Conservation (phyloP, 1,284 basidiomycete species). For the Pterulicium gracile region DNA sequence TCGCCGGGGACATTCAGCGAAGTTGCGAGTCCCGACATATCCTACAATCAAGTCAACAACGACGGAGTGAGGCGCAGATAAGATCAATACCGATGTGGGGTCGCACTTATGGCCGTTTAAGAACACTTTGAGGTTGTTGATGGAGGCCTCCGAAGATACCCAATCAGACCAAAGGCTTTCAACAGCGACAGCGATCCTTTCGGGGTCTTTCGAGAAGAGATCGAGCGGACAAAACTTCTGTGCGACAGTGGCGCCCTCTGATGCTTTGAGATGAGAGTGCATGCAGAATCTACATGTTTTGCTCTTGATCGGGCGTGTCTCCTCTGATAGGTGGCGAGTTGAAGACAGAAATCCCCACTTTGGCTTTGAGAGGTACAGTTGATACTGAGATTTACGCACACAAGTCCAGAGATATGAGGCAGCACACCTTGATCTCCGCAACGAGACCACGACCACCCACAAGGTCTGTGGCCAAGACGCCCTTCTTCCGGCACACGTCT, state of each 20-base stretch:
- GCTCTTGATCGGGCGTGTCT: constrained; percentile 51
- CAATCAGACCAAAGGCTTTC: constrained; percentile 64
- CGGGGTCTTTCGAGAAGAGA: constrained; percentile 61
- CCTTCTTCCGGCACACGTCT: constrained; percentile 43
- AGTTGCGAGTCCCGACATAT: background rate
- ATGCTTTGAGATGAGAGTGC: constrained; percentile 56
- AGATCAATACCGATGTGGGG: constrained; percentile 26
- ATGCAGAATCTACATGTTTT: constrained; percentile 80
- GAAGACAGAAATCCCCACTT: constrained; percentile 90
- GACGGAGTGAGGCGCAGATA: background rate
- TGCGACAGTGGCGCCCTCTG: constrained; percentile 27
- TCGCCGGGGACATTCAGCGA: background rate
- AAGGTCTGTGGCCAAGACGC: constrained; percentile 66
- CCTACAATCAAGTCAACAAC: background rate
- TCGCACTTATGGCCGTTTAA: constrained; percentile 46
- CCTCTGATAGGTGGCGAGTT: constrained; percentile 41
- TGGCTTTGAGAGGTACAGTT: constrained; percentile 40
- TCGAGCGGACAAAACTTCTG: constrained; percentile 77
- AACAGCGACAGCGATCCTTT: constrained; percentile 55
- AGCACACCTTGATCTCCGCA: constrained; percentile 79
- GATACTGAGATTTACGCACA: constrained; percentile 1
- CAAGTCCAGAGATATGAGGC: constrained; percentile 2
- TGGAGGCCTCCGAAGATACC: constrained; percentile 44
- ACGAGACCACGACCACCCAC: constrained; percentile 51
- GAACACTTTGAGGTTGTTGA: constrained; percentile 80